These are phyloP conservation scores for Lasiodiplodia citricola DNA, from an alignment of 2,329 filamentous ascomycete species.

Conservation along the genomic window DNA sequence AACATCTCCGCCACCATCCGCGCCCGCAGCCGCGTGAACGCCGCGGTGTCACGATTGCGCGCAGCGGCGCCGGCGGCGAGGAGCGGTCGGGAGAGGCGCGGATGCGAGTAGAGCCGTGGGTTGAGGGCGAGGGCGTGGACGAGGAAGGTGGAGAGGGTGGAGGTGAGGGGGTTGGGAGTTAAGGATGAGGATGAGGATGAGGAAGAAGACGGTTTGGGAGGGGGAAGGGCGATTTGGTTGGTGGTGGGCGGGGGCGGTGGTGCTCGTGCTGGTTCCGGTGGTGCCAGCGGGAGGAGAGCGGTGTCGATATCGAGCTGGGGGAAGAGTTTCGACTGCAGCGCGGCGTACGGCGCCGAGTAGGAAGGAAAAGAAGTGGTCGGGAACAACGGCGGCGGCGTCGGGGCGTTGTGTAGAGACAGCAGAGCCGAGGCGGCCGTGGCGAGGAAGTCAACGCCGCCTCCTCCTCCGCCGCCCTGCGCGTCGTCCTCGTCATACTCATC, in stretches of 20 bases:
- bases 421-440: not conserved
- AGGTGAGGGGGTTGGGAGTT: not conserved
- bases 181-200: not conserved
- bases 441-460: not conserved
- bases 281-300: not conserved
- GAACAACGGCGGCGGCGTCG: not conserved
- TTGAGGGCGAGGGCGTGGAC: slow-evolving; percentile 14
- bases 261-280: not conserved
- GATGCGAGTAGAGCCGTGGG: not conserved
- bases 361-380: not conserved
- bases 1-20: not conserved
- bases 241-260: not conserved
- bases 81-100: not conserved
- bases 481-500: too few relatives aligned
- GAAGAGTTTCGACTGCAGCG: not conserved
- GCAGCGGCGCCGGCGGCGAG: not conserved
- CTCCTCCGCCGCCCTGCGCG: not conserved
- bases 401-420: not conserved
- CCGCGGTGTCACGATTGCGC: not conserved
- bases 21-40: not conserved
- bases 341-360: not conserved
- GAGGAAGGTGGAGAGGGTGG: not conserved
- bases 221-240: not conserved
- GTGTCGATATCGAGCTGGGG: not conserved
- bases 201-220: not conserved